Conservation (phyloP, 257 asterid genomes). For the Solanum ahanhuiri region DNA sequence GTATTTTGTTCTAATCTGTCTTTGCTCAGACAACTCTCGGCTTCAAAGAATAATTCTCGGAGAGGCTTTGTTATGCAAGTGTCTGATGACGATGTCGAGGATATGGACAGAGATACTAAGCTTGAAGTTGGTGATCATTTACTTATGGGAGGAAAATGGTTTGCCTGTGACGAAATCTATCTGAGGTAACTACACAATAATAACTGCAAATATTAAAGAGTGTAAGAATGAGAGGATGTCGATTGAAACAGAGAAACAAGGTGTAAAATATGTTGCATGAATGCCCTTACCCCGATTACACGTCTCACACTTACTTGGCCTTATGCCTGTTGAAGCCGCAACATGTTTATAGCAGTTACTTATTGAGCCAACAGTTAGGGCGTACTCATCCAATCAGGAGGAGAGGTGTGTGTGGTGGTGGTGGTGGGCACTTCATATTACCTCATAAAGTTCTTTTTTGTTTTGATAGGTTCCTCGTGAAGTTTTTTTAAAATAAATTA, state of each 20-base stretch:
- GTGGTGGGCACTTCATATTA: not conserved
- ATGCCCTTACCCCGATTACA: not conserved
- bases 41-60: conserved; percentile 15
- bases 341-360: not conserved
- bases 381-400: not conserved
- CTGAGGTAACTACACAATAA: conserved; percentile 34
- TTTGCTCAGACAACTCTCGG: conserved; percentile 27
- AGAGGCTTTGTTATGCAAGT: conserved; percentile 53
- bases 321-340: not conserved
- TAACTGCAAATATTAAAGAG: not conserved
- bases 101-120: not conserved
- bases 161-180: conserved; percentile 41
- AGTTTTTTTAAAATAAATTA: not conserved
- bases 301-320: not conserved
- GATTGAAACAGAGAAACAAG: not conserved
- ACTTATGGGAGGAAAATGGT: conserved; percentile 36
- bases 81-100: conserved; percentile 28
- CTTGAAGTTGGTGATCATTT: conserved; percentile 7
- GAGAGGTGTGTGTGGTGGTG: not conserved
- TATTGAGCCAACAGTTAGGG: not conserved
- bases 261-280: not conserved
- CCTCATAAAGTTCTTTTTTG: not conserved
- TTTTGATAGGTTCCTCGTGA: not conserved
- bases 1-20: not conserved
- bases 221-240: not conserved